A percentile compares a stretch with the other conserved stretches of the same genome.
Conservation (phyloP, 192 early-diverging fungal species). For the Phlyctochytrium bullatum region DNA sequence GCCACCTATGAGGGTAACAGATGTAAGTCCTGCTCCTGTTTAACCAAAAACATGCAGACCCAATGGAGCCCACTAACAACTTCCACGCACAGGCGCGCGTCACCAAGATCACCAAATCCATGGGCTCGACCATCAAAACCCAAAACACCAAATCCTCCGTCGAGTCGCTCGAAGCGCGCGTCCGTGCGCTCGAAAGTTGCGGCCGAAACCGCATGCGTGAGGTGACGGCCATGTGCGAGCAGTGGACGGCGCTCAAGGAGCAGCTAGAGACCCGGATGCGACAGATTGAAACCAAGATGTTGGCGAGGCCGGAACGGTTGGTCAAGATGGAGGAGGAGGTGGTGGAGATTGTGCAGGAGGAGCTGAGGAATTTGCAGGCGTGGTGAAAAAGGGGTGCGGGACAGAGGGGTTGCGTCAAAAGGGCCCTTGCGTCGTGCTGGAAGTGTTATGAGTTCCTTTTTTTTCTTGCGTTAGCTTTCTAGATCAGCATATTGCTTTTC, state of each 20-base stretch:
- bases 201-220: constrained; percentile 28
- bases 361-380: constrained; percentile 26
- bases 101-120: constrained; percentile 30
- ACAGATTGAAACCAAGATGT: constrained; percentile 17
- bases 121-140: constrained; percentile 25
- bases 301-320: constrained; percentile 10
- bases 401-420: neutral
- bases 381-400: constrained; percentile 13
- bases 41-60: constrained; percentile 5
- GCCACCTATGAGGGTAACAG: constrained; percentile 20
- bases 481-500: neutral
- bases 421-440: neutral
- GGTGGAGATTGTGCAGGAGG: constrained; percentile 24
- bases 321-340: constrained; percentile 28
- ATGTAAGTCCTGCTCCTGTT: constrained; percentile 14
- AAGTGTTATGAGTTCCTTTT: neutral
- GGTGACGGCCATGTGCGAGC: constrained; percentile 36
- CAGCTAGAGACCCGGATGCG: constrained; percentile 25
- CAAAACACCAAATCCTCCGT: constrained; percentile 26
- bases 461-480: neutral
- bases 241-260: constrained; percentile 20
- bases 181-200: constrained; percentile 30
- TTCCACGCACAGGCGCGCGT: constrained; percentile 28
- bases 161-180: constrained; percentile 29
- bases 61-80: constrained; percentile 1